Base-by-base conservation (phyloP, 1,284 basidiomycete species). In the Schizophyllum amplum region DNA sequence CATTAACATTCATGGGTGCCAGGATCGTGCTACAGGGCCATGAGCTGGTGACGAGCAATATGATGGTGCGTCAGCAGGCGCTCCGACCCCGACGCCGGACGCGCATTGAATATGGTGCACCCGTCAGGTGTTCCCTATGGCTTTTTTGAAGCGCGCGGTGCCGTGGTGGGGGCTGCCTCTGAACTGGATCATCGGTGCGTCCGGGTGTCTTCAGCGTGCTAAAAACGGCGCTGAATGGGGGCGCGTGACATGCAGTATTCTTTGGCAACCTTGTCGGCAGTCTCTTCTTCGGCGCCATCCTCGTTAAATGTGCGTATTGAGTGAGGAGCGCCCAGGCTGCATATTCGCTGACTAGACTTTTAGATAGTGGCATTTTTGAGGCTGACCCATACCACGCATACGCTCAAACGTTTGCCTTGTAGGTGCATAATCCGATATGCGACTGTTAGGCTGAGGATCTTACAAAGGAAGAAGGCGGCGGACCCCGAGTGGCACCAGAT, bases 11-110 rank as follows among this genome's bases (percentile, higher is more conserved):
- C 27, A 22, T 50, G 23, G 27, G 21, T 46, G 51, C 5, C 59
- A 89, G 86, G 86, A 87, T 89, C 60, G 78, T 86, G 17, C 71
- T 89, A 22, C 83, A 87, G 69, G 83, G 83, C 1, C 74, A 82
- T 55, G 86, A 89, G 60, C 75, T 89, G 1, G 68, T 89, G 50
- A 89, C 86, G 57, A 87, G 86, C 63, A 87, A 87, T 66, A 83
- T 89, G 80, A 81, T 89, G 84, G 84, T 87, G 61, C 54, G 71
- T 55, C 11, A 33, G 27, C 27, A 33, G 27, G 13, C 27, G 27
- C 27, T 13, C 6, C 11, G 3, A 47, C 52, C 25, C 52, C 47
- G 27, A 59, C 9, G 7, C 61, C 9, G 24, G 7, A 13, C 22
- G 20, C 55, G 23, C 52, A 57, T 46, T 52, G 24, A 5, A 9